Conservation (phyloP, 768 basidiomycete species). For the Suillus variegatus region DNA sequence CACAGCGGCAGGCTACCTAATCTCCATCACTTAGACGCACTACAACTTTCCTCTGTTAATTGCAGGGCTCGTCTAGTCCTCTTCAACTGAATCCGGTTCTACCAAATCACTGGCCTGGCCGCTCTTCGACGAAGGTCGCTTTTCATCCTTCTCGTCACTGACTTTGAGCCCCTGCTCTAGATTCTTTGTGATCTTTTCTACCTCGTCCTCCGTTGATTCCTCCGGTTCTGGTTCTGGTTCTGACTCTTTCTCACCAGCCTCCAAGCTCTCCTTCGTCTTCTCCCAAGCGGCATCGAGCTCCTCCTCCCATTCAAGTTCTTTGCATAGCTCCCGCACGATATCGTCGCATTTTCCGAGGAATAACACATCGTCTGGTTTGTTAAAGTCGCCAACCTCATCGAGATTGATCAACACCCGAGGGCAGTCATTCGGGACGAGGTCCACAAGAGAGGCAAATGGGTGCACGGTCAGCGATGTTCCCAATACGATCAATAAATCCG, state of each 20-base stretch:
- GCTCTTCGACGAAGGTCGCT: neutral
- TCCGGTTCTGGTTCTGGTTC: constrained; percentile 12
- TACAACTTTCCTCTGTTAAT: constrained; percentile 14
- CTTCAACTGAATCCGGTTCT: neutral
- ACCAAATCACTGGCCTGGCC: neutral
- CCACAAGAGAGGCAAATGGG: constrained; percentile 82
- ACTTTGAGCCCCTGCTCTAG: constrained; percentile 22
- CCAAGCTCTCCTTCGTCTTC: constrained; percentile 41
- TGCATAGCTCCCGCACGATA: constrained; percentile 58
- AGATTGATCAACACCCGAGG: constrained; percentile 91
- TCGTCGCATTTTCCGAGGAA: constrained; percentile 74
- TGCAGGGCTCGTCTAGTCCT: neutral
- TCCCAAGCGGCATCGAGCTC: constrained; percentile 60
- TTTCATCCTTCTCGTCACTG: constrained; percentile 3
- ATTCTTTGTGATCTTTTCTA: constrained; percentile 28
- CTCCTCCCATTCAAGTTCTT: constrained; percentile 73
- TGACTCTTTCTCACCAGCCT: constrained; percentile 14
- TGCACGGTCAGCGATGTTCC: constrained; percentile 89
- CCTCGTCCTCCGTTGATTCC: constrained; percentile 19
- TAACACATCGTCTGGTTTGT: constrained; percentile 59
- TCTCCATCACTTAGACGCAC: no score
- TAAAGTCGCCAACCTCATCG: constrained; percentile 74
- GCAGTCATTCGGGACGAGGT: constrained; percentile 52
- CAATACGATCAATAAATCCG: constrained; percentile 87
- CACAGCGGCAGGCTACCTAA: neutral